Percentiles rank a stretch among this genome's conserved stretches.
Conservation (phyloP, 2,329 filamentous ascomycete genomes). For the Alternaria incomplexa region DNA sequence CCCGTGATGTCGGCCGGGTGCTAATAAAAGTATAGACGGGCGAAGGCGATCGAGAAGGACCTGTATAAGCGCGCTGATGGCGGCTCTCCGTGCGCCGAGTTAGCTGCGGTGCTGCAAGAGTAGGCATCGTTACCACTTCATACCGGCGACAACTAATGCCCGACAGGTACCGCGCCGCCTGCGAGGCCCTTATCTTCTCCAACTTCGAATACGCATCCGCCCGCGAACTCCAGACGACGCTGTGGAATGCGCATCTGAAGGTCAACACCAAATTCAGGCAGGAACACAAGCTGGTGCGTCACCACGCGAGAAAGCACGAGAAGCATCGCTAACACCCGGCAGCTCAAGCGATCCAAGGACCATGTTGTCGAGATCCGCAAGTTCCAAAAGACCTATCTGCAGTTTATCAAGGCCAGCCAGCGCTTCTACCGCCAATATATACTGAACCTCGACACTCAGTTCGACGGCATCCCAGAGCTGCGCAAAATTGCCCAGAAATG, state of each 20-base stretch:
- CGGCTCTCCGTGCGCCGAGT: constrained; percentile 57
- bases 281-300: constrained; percentile 47
- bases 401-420: constrained; percentile 86
- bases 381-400: constrained; percentile 78
- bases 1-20: not conserved
- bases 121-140: constrained; percentile 19
- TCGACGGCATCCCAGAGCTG: constrained; percentile 63
- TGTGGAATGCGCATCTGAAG: constrained; percentile 81
- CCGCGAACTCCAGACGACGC: constrained; percentile 69
- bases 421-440: constrained; percentile 89
- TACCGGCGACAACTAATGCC: constrained; percentile 22
- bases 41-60: constrained; percentile 56
- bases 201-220: constrained; percentile 71
- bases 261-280: constrained; percentile 82
- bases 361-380: constrained; percentile 72
- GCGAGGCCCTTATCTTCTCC: constrained; percentile 73
- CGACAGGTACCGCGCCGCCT: constrained; percentile 71
- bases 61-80: constrained; percentile 58
- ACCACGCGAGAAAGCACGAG: not conserved
- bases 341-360: constrained; percentile 59
- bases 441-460: constrained; percentile 71
- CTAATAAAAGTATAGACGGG: constrained; percentile 46
- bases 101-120: constrained; percentile 53
- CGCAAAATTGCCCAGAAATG: constrained; percentile 59
- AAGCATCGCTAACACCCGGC: constrained; percentile 9